Base-by-base conservation (phyloP, 2,329 filamentous ascomycete genomes). In the Leptographium wingfieldii region DNA sequence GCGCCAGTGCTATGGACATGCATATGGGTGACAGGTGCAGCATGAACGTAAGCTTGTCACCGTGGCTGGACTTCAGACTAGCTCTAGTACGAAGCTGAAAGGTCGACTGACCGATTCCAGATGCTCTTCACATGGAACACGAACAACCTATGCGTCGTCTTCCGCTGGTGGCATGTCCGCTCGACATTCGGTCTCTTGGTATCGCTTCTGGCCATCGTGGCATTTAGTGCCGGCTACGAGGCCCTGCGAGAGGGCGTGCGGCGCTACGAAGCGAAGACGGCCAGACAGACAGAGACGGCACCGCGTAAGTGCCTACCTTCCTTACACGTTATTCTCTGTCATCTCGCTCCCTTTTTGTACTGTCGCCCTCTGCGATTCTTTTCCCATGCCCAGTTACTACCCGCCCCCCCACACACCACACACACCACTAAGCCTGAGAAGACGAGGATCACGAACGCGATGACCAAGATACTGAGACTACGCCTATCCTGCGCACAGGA, bases 41-140 rank as follows among this genome's bases (percentile, higher is more conserved):
- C 73, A 96, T 96, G 90, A 96, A 92, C 73, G 92, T 92, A 76
- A 68, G 68, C 22, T 16, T 55, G n/a, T 11, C 14, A 29, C 14
- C 4, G 48, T 51, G 48, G 22, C n/a, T 22, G 48, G 48, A 27
- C 48, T 3, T 27, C 5, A 5, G n/a, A 29, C 5, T 43, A n/a
- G 12, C 22, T 38, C 19, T 25, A 46, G 55, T 19, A 16, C 12
- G 22, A n/a, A 10, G 14, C 35, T 27, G 5, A 22, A n/a, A 1
- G 56, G n/a, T 5, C 19, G 27, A 31, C 52, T 35, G 38, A 46
- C 29, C 5, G 49, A 10, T 25, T 33, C 16, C 66, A 96, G 91
- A 97, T 96, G 92, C 84, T 97, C 66, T 99, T 99, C 78, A 97
- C 91, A 63, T 99, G 92, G 92, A 84, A 91, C 72, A 92, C 92